Base-by-base conservation (phyloP, 2,329 filamentous ascomycete species). In the Anisogramma anomala region DNA sequence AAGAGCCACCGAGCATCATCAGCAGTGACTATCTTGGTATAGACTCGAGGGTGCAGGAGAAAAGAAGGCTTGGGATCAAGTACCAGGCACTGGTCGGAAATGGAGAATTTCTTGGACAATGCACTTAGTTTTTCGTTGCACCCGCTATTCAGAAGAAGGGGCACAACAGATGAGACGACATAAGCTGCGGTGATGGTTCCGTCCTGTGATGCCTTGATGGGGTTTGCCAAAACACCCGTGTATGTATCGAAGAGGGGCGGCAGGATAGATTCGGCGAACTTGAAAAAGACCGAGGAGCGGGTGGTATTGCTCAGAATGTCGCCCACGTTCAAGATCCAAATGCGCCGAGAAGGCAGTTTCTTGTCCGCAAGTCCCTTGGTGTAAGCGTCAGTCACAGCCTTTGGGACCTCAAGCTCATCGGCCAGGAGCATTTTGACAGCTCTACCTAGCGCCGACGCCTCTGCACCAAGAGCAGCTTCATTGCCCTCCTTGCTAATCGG, bases 311-410 rank as follows among this genome's bases (percentile, higher is more conserved):
- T 80, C 33, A 94, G 64, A 2, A 88, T 64, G 23, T 84, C 75
- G 30, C 83, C 86, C 25, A 81, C 65, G 30, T 78, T 77, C 27
- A 91, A 66, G 39, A 85, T 71, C 91, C 91, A 98, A 17, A 85
- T 64, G 48, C 81, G 84, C 20, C 84, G 79, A 39, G 84, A 75
- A 5, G 79, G 71, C 2, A 83, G 65, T 52, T 87, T 85, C 62
- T 96, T 98, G 50, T 98, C 91, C 6, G 71, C 69, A 32, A 93
- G 68, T 1, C 89, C 91, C 61, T 94, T 96, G 20, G 72, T 63
- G 51, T 93, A 80, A 1, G 77, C 69, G 53, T 89, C 85, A 1
- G 78, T 58, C 2, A 82, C 70, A 4, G 77, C 58, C 51, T 82
- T 82, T 9, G 82, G 77, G 13, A 87, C 56, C 26, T 78, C 69